These are phyloP conservation scores for Panicum virgatum DNA, from an alignment of 202 grass and related monocot species.

Conservation along the genomic window DNA sequence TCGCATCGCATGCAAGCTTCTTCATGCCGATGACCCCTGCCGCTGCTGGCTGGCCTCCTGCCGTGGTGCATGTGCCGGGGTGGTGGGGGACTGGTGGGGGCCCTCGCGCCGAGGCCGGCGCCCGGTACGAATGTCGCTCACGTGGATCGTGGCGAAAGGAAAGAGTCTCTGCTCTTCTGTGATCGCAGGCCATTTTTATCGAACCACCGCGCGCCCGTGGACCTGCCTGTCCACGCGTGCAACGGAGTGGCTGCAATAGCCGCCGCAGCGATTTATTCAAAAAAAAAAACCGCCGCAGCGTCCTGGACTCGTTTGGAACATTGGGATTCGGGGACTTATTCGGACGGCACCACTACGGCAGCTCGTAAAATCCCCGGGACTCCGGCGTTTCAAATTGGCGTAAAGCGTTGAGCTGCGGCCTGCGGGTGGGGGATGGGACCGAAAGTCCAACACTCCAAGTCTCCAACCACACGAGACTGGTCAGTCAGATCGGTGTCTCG, in stretches of 20 bases:
- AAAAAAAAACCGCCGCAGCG: too few species aligned
- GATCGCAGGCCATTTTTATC: not conserved
- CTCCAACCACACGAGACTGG: not conserved
- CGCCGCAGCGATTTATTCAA: too few species aligned
- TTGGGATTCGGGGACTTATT: not conserved
- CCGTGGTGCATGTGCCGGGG: too few species aligned
- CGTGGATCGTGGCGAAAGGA: not conserved
- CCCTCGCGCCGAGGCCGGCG: slow-evolving; percentile 7
- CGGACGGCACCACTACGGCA: not conserved
- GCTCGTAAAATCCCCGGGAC: not conserved
- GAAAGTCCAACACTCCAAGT: not conserved
- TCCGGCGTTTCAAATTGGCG: not conserved
- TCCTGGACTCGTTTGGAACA: slow-evolving; percentile 3
- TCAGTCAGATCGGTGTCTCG: not conserved
- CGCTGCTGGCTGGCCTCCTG: not conserved
- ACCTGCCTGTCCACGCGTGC: not conserved
- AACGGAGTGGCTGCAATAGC: too few species aligned
- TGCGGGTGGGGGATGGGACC: not conserved
- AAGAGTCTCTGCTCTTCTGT: not conserved
- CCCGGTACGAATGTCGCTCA: slow-evolving; percentile 24
- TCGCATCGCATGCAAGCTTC: too few species aligned
- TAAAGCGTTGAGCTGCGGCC: not conserved
- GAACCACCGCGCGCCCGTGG: not conserved
- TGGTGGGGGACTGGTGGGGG: too few species aligned
- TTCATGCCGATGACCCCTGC: not conserved